A percentile compares a stretch with the other conserved stretches of the same genome.
phyloP scores from a whole-genome alignment of 306 rosid genomes.

The Pyrus pyrifolia region DNA sequence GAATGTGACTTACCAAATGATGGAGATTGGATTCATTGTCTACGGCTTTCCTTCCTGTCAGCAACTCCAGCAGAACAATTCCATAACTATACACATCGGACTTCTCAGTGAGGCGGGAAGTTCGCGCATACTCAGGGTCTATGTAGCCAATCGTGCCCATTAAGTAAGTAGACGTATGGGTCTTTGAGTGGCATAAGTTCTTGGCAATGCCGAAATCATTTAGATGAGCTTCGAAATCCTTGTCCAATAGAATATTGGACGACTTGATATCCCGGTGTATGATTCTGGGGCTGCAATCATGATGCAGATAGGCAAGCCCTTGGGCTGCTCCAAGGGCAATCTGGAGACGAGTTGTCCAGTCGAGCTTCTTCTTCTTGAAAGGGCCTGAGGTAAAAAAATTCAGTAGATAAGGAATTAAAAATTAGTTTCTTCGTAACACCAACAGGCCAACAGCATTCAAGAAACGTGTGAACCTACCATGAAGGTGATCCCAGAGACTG shows the following conservation, averaged over 20 bases:
- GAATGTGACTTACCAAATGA: slow-evolving; percentile 48
- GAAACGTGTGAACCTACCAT: slow-evolving; percentile 41
- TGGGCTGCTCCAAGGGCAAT: slow-evolving; percentile 91
- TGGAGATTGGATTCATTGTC: slow-evolving; percentile 89
- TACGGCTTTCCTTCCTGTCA: slow-evolving; percentile 90
- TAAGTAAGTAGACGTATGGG: slow-evolving; percentile 78
- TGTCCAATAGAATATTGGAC: slow-evolving; percentile 79
- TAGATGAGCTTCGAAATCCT: slow-evolving; percentile 81
- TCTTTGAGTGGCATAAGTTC: slow-evolving; percentile 60
- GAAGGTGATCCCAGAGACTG: slow-evolving; percentile 95
- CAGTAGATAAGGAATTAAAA: background rate
- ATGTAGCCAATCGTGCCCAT: slow-evolving; percentile 98
- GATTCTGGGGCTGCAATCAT: slow-evolving; percentile 86
- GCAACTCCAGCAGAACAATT: slow-evolving; percentile 82
- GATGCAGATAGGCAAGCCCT: slow-evolving; percentile 89
- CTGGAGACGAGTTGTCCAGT: slow-evolving; percentile 74
- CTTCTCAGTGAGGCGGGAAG: slow-evolving; percentile 90
- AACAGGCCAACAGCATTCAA: background rate
- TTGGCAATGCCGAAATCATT: slow-evolving; percentile 97
- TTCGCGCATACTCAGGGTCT: slow-evolving; percentile 94
- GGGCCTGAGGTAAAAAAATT: slow-evolving; percentile 31
- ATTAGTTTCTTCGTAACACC: background rate
- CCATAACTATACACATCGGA: slow-evolving; percentile 96
- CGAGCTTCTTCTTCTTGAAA: slow-evolving; percentile 63
- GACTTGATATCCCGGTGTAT: slow-evolving; percentile 95